Base-by-base conservation (phyloP, 2,329 filamentous ascomycete genomes). In the Phyllosticta ampelicida region DNA sequence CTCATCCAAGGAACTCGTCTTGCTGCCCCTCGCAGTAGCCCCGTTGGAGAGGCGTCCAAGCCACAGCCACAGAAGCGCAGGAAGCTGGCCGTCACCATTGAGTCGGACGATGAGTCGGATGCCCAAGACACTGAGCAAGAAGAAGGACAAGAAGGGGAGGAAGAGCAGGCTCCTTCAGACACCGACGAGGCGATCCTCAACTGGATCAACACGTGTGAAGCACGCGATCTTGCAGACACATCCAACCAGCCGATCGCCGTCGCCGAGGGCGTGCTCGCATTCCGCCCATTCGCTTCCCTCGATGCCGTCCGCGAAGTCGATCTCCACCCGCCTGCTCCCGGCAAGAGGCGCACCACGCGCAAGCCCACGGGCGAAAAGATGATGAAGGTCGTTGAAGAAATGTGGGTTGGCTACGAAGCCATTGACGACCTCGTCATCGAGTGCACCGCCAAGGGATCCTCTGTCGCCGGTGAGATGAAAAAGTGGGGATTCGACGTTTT, bases 191-290 rank as follows among this genome's bases (percentile, higher is more conserved):
- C 79, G 58, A 81, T 96, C 6, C 76, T 97, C 26, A 80, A 84
- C 8, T 95, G 90, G 66, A 85, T 99, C 71, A 97, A 97, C 67
- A 83, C 79, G 0, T 94, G 89, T 69, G 83, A 84, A 5, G 75
- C 83, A 9, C 81, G 86, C 36, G 89, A 92, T 59, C 80, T 99
- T 49, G 83, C 87, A 1, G 91, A 95, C 64, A 85, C 96, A 61
- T 89, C 89, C 0, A 85, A 85, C 29, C 84, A 87, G 60, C 85
- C 86, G 36, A 80, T 86, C 63, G 82, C 85, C 5, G 79, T 85
- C 52, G 85, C 91, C 1, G 78, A 85, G 50, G 73, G 83, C 13
- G 80, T 97, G 58, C 75, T 95, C 10, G 80, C 82, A 1, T 80
- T 87, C 61, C 84, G 89, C 9, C 92, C 92, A 0, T 97, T 95